Evolutionary conservation across 1,284 basidiomycete genomes (phyloP).

Genomic region (Leccinum angustisporum): DNA sequence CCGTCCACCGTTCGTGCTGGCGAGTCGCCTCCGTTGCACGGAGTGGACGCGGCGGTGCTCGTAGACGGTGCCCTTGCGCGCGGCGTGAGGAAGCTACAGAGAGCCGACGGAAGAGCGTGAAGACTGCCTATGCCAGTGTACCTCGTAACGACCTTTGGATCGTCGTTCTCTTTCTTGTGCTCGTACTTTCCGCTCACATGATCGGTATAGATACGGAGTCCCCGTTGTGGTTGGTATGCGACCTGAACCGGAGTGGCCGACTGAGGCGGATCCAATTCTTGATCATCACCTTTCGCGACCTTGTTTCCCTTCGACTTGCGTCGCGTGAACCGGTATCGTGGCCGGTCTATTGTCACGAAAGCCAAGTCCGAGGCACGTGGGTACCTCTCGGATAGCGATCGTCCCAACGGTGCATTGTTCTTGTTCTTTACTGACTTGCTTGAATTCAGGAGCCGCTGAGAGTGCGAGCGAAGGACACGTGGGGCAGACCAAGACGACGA

Average conservation of each 20-base stretch:
- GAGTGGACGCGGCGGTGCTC: constrained; percentile 21
- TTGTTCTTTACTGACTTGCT: neutral
- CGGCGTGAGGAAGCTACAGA: constrained; percentile 13
- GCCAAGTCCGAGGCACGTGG: constrained; percentile 27
- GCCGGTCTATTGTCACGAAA: constrained; percentile 31
- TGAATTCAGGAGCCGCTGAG: constrained; percentile 23
- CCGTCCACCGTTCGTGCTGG: neutral
- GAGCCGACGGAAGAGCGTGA: constrained; percentile 9
- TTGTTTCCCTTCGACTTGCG: constrained; percentile 16
- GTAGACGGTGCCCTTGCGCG: constrained; percentile 23
- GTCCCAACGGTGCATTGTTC: constrained; percentile 20
- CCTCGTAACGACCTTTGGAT: neutral
- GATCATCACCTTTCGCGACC: neutral
- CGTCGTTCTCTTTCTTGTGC: constrained; percentile 8
- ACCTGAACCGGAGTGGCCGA: neutral
- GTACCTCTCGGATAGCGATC: constrained; percentile 27
- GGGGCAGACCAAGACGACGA: constrained; percentile 16
- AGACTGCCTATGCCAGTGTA: neutral
- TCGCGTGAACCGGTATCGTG: constrained; percentile 26
- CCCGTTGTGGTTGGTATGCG: neutral
- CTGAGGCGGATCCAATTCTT: neutral
- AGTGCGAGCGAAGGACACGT: constrained; percentile 37
- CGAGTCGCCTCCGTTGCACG: neutral
- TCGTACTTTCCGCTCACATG: neutral
- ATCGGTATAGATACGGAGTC: neutral